A percentile compares a stretch with the other conserved stretches of the same genome.
Conservation (phyloP, 192 early-diverging fungal genomes). For the Coemansia sp. region DNA sequence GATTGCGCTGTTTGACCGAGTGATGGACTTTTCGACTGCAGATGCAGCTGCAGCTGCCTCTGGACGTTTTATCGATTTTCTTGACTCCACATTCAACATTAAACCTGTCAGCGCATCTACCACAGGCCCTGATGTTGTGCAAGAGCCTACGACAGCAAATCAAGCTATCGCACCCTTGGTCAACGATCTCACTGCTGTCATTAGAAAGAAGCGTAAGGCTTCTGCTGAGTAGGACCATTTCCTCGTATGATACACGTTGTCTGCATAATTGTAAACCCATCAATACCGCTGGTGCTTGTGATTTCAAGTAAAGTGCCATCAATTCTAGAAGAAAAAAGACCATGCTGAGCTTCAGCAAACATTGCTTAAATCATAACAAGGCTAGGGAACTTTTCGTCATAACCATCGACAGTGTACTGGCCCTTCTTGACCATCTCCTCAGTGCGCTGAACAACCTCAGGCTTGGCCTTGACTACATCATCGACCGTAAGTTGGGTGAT, state of each 20-base stretch:
- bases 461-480: constrained; percentile 90
- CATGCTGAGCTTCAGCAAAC: background rate
- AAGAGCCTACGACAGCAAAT: background rate
- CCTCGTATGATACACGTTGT: no score
- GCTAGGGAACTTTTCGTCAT: constrained; percentile 92
- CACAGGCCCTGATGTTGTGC: constrained; percentile 9
- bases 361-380: constrained; percentile 63
- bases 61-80: constrained; percentile 13
- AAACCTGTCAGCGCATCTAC: constrained; percentile 7
- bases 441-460: constrained; percentile 84
- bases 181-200: constrained; percentile 36
- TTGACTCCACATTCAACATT: constrained; percentile 14
- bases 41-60: constrained; percentile 20
- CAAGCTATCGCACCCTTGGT: constrained; percentile 4
- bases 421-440: constrained; percentile 90
- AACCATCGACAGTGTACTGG: constrained; percentile 89
- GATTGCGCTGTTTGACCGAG: constrained; percentile 28
- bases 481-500: constrained; percentile 91
- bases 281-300: background rate
- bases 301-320: background rate
- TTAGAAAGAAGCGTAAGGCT: constrained; percentile 50
- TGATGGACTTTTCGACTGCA: constrained; percentile 43
- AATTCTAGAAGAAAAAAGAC: background rate
- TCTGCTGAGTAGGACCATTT: background rate
- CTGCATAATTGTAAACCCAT: background rate